Conservation (phyloP, 1,284 basidiomycete species). For the Volvariella surrecta region DNA sequence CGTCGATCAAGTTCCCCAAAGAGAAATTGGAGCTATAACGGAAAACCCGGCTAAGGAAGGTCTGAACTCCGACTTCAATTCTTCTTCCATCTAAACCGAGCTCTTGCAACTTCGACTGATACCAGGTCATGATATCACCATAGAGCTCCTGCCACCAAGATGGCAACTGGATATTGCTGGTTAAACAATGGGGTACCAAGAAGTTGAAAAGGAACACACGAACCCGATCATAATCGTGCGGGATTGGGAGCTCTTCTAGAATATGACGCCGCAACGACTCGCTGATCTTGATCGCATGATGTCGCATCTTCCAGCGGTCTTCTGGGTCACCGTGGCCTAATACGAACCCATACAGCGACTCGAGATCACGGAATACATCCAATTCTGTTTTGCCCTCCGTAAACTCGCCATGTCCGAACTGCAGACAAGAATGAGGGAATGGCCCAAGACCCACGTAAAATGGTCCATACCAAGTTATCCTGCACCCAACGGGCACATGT, state of each 20-base stretch:
- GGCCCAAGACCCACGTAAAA: not conserved
- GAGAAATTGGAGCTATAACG: slow-evolving; percentile 10
- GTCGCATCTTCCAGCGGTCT: slow-evolving; percentile 11
- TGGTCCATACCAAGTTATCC: slow-evolving; percentile 14
- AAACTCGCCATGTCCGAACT: not conserved
- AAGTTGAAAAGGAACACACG: not conserved
- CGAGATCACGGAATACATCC: not conserved
- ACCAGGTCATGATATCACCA: no score
- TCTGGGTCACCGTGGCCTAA: slow-evolving; percentile 14
- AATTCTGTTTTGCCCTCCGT: slow-evolving; percentile 5
- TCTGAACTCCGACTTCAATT: slow-evolving; percentile 4
- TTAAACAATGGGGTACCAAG: no score
- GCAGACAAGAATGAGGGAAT: not conserved
- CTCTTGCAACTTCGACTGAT: no score
- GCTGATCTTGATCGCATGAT: slow-evolving; percentile 9
- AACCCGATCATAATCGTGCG: slow-evolving; percentile 1
- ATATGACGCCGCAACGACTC: slow-evolving; percentile 8
- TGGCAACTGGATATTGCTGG: no score
- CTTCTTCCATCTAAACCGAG: not conserved
- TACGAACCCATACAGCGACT: slow-evolving; percentile 12
- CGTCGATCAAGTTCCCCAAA: slow-evolving; percentile 6
- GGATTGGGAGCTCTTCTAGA: slow-evolving; percentile 7
- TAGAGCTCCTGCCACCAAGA: no score
- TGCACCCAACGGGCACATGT: slow-evolving; percentile 19
- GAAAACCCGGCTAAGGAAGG: slow-evolving; percentile 15